Evolutionary conservation across 805 yeast species (phyloP).

Genomic region (Nakazawaea anatomiae): DNA sequence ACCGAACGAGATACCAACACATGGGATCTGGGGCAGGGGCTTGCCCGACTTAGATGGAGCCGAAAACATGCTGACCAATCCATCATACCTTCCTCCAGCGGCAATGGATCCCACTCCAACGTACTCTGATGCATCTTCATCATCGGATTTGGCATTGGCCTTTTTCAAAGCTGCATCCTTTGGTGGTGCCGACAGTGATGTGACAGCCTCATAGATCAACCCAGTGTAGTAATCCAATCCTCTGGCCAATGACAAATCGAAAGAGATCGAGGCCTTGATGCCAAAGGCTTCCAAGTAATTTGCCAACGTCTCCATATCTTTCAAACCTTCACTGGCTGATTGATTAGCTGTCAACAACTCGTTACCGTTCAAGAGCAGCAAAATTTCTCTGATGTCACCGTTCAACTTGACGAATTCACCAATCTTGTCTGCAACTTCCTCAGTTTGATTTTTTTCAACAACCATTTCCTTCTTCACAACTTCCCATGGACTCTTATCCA

Average conservation of each 20-base stretch:
- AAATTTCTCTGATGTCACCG: constrained; percentile 66
- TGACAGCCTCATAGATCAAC: constrained; percentile 92
- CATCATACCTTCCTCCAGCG: constrained; percentile 98
- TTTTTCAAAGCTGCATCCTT: constrained; percentile 64
- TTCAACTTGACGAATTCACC: constrained; percentile 85
- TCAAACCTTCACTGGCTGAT: constrained; percentile 74
- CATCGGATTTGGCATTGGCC: constrained; percentile 39
- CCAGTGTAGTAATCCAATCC: constrained; percentile 98
- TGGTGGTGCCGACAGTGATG: constrained; percentile 96
- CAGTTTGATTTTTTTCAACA: constrained; percentile 84
- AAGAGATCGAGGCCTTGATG: constrained; percentile 62
- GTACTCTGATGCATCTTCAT: constrained; percentile 90
- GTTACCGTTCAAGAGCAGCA: constrained; percentile 49
- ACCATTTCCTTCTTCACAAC: constrained; percentile 89
- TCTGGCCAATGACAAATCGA: constrained; percentile 93
- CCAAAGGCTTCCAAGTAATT: constrained; percentile 80
- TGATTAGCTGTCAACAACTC: constrained; percentile 56
- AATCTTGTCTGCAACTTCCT: constrained; percentile 87
- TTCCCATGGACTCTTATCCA: constrained; percentile 95
- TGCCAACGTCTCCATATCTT: constrained; percentile 71
- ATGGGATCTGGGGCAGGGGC: constrained; percentile 71
- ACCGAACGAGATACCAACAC: constrained; percentile 97
- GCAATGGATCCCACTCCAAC: constrained; percentile 99
- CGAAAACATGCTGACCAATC: constrained; percentile 93
- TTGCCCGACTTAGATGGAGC: constrained; percentile 72